Conservation (phyloP, 371 early-diverging fungal species). For the Polyrhizophydium stewartii region DNA sequence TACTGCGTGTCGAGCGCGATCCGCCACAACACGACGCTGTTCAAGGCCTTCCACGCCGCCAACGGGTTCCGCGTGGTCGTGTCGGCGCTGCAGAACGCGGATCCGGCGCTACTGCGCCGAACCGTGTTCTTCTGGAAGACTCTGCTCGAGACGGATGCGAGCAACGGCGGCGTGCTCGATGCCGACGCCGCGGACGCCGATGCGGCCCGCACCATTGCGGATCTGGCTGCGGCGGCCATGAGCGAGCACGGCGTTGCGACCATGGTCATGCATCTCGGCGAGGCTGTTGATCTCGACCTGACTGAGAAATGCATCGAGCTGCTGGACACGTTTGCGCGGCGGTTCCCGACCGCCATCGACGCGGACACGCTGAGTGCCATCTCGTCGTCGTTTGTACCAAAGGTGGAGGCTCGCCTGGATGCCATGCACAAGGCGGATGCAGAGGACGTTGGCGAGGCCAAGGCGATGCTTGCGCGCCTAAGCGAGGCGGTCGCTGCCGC, state of each 20-base stretch:
- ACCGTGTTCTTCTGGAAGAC: background rate
- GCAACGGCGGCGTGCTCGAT: too few relatives aligned
- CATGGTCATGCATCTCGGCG: slow-evolving; percentile 9
- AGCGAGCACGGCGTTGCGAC: slow-evolving; percentile 2
- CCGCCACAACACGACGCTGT: slow-evolving; percentile 60
- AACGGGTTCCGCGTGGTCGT: slow-evolving; percentile 53
- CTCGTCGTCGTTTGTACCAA: too few relatives aligned
- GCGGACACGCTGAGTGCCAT: too few relatives aligned
- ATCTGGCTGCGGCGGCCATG: background rate
- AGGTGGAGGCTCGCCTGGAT: too few relatives aligned
- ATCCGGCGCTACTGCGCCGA: background rate
- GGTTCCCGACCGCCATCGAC: background rate
- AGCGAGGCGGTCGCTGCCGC: too few relatives aligned
- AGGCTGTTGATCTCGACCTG: background rate
- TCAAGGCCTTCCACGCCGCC: slow-evolving; percentile 51
- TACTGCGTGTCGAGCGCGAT: slow-evolving; percentile 77
- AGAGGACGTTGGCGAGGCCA: too few relatives aligned
- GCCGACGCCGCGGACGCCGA: background rate
- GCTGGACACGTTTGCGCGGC: background rate
- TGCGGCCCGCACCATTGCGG: background rate
- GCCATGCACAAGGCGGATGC: too few relatives aligned
- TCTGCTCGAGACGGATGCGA: slow-evolving; percentile 3
- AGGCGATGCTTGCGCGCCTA: too few relatives aligned
- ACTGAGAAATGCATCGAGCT: background rate
- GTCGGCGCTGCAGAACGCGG: background rate